A percentile compares a stretch with the other conserved stretches of the same genome.
These are phyloP conservation scores for Rhodotorula sp. DNA, from an alignment of 1,284 basidiomycete species.

Conservation along the genomic window DNA sequence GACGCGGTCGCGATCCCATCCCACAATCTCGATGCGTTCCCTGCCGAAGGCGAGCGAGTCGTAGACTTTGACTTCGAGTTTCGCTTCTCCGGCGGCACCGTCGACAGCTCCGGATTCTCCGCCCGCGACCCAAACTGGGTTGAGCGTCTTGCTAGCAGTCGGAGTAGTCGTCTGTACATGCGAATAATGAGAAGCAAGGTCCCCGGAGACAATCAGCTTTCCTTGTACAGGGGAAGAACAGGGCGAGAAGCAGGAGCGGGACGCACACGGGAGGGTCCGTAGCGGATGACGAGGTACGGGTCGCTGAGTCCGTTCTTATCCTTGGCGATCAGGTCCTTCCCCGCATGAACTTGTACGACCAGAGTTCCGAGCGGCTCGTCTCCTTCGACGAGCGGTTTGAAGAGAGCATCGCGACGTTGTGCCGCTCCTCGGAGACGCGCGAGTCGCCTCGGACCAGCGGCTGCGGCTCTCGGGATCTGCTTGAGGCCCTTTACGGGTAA, in stretches of 20 bases:
- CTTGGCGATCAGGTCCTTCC: slow-evolving; percentile 53
- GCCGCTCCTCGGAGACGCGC: slow-evolving; percentile 10
- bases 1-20: slow-evolving; percentile 83
- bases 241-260: not conserved
- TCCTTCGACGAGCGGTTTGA: slow-evolving; percentile 40
- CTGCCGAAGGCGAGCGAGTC: slow-evolving; percentile 27
- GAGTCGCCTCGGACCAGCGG: slow-evolving; percentile 6
- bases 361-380: slow-evolving; percentile 48
- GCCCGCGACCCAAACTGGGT: slow-evolving; percentile 62
- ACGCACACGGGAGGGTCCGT: slow-evolving; percentile 11
- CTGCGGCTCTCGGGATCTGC: slow-evolving; percentile 16
- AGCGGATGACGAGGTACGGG: slow-evolving; percentile 48
- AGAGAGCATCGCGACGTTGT: slow-evolving; percentile 13
- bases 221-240: not conserved
- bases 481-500: slow-evolving; percentile 14
- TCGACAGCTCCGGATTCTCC: slow-evolving; percentile 32
- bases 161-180: slow-evolving; percentile 73
- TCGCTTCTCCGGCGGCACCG: slow-evolving; percentile 63
- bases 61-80: slow-evolving; percentile 79
- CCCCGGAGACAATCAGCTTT: not conserved
- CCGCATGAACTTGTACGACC: slow-evolving; percentile 52
- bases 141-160: slow-evolving; percentile 71
- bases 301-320: slow-evolving; percentile 54
- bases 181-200: slow-evolving; percentile 46
- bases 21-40: slow-evolving; percentile 67